Evolutionary conservation across 169 alveolate species (phyloP).

Genomic region (Pseudocohnilembus persalinus): DNA sequence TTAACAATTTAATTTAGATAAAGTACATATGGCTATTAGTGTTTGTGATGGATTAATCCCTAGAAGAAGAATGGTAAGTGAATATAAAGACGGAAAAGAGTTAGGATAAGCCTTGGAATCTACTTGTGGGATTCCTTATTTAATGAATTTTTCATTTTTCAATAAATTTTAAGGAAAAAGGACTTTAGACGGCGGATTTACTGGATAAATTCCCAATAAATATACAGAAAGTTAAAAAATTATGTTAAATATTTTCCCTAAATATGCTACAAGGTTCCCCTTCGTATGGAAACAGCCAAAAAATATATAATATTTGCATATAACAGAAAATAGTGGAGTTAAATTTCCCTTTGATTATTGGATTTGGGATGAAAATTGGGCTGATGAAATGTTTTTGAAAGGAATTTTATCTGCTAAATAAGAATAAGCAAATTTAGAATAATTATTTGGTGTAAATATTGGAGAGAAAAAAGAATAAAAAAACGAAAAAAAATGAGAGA

Average conservation of each 20-base stretch:
- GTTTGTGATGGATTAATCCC: background rate
- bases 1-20: background rate
- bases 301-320: background rate
- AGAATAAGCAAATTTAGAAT: background rate
- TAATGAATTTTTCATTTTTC: background rate
- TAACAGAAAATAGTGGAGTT: slow-evolving; percentile 1
- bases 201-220: slow-evolving; percentile 1
- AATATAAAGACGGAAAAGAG: background rate
- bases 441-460: background rate
- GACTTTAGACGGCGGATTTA: slow-evolving; percentile 15
- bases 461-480: too few relatives aligned
- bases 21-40: background rate
- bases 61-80: background rate
- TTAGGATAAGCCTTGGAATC: slow-evolving; percentile 9
- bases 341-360: slow-evolving; percentile 6
- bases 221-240: slow-evolving; percentile 4
- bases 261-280: background rate
- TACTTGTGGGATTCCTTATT: background rate
- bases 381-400: slow-evolving; percentile 27
- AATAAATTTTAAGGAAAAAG: slow-evolving; percentile 12
- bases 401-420: slow-evolving; percentile 7
- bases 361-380: slow-evolving; percentile 23
- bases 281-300: background rate
- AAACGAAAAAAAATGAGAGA: too few relatives aligned
- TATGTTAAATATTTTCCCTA: slow-evolving; percentile 10